Evolutionary conservation across 2,329 filamentous ascomycete species (phyloP).

Genomic region (Pseudocercospora fuligena): DNA sequence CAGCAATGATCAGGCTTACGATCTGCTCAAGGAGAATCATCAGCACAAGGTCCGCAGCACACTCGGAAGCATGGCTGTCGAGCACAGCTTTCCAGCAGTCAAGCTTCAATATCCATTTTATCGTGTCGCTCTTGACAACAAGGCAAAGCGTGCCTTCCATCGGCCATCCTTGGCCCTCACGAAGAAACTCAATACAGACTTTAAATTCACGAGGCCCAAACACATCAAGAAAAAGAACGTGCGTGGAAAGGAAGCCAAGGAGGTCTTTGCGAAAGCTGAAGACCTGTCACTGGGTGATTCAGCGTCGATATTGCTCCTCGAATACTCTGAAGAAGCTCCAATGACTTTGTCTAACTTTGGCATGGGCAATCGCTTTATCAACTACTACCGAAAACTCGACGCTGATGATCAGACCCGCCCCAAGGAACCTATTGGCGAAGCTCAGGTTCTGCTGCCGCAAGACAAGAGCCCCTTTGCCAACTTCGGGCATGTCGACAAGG

Average conservation of each 20-base stretch:
- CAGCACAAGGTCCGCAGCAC: conserved; percentile 94
- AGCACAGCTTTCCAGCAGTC: conserved; percentile 90
- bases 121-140: conserved; percentile 75
- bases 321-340: conserved; percentile 94
- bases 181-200: conserved; percentile 62
- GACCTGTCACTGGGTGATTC: conserved; percentile 85
- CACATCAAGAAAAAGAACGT: conserved; percentile 80
- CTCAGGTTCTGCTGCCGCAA: conserved; percentile 83
- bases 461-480: conserved; percentile 95
- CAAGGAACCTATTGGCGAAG: conserved; percentile 85
- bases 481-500: conserved; percentile 90
- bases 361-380: conserved; percentile 95
- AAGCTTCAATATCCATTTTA: conserved; percentile 97
- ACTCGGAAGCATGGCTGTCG: conserved; percentile 86
- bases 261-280: conserved; percentile 78
- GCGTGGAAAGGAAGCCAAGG: conserved; percentile 76
- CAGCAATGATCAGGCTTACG: conserved; percentile 94
- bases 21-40: conserved; percentile 93
- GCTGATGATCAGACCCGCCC: conserved; percentile 75
- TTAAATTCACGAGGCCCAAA: conserved; percentile 74
- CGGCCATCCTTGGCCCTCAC: conserved; percentile 76
- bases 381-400: conserved; percentile 91
- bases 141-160: conserved; percentile 81
- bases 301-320: conserved; percentile 82
- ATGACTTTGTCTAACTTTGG: conserved; percentile 93